These are phyloP conservation scores for Alisma plantagoaquatica DNA, from an alignment of 106 monocot species.

Conservation along the genomic window DNA sequence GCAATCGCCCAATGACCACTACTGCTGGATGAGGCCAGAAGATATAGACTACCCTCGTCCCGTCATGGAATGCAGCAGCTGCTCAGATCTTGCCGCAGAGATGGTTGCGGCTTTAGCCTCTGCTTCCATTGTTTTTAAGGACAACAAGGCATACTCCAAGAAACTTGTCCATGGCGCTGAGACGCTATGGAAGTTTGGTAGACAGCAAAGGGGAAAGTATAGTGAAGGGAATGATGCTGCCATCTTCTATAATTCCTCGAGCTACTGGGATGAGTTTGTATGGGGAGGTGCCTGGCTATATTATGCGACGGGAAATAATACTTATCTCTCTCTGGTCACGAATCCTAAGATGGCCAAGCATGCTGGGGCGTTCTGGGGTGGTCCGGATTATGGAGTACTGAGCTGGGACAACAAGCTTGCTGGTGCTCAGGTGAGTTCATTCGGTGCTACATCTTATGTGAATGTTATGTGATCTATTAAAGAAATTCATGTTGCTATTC, in stretches of 20 bases:
- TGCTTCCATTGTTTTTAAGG: conserved; percentile 65
- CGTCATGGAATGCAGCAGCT: conserved; percentile 47
- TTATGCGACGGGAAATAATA: conserved; percentile 53
- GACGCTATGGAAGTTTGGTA: conserved; percentile 43
- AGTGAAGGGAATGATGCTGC: neutral
- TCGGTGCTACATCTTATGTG: no score
- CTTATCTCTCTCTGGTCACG: conserved; percentile 44
- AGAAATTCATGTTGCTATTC: no score
- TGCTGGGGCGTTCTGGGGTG: conserved; percentile 56
- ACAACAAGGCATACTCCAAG: conserved; percentile 51
- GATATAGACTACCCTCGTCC: conserved; percentile 66
- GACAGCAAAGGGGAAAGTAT: conserved; percentile 10
- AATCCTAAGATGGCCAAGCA: conserved; percentile 40
- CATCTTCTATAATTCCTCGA: conserved; percentile 2
- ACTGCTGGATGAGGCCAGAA: conserved; percentile 82
- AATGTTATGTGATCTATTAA: no score
- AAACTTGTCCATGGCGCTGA: conserved; percentile 56
- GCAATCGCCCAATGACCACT: conserved; percentile 49
- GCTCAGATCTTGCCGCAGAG: conserved; percentile 77
- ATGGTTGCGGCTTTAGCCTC: conserved; percentile 64
- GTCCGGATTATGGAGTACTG: conserved; percentile 58
- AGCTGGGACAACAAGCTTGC: conserved; percentile 82
- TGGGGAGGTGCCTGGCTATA: conserved; percentile 82
- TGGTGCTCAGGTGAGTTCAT: conserved; percentile 80
- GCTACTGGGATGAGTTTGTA: conserved; percentile 68